These are phyloP conservation scores for Triangularia verruculosa DNA, from an alignment of 2,329 filamentous ascomycete genomes.

Conservation along the genomic window DNA sequence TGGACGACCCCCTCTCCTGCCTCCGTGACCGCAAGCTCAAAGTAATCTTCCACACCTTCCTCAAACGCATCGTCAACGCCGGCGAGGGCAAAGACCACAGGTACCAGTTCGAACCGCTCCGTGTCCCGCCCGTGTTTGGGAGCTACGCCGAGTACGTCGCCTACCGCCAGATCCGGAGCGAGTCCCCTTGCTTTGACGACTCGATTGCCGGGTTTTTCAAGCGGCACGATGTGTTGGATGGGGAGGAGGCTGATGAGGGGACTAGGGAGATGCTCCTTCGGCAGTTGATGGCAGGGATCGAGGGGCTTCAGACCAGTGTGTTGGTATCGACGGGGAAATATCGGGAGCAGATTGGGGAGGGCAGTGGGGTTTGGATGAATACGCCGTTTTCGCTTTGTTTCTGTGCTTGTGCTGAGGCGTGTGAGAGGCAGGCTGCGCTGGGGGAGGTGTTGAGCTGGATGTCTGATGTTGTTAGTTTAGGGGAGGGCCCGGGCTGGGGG, in stretches of 20 bases:
- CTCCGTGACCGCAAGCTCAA: neutral
- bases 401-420: neutral
- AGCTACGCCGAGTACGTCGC: too few relatives aligned
- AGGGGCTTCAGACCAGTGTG: neutral
- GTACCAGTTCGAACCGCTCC: neutral
- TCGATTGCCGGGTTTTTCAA: neutral
- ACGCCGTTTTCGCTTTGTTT: neutral
- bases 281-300: neutral
- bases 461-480: neutral
- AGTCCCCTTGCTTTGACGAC: neutral
- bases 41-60: neutral
- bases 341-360: neutral
- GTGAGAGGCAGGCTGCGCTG: neutral
- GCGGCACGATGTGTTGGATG: neutral
- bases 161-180: neutral
- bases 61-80: neutral
- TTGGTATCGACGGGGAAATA: neutral
- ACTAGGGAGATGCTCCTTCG: too few relatives aligned
- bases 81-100: neutral
- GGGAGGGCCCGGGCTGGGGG: neutral
- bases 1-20: neutral
- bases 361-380: neutral
- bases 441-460: neutral
- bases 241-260: too few relatives aligned
- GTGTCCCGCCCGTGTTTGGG: neutral